Evolutionary conservation across 73 alveolate genomes (phyloP).

Genomic region (Urostyla sp.): DNA sequence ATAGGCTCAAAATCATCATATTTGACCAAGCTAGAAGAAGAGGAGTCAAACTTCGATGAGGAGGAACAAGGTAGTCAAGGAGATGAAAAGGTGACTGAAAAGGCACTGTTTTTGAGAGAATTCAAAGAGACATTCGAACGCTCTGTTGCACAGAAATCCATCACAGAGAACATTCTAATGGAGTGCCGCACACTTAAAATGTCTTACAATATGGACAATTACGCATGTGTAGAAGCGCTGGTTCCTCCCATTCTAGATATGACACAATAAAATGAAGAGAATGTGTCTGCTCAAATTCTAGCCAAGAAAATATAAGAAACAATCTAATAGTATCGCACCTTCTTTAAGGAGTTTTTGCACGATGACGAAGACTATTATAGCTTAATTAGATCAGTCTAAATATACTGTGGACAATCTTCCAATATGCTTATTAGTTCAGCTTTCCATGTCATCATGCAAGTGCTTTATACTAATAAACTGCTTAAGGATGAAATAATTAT

Average conservation of each 20-base stretch:
- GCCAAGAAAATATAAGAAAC: background rate
- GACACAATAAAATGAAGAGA: background rate
- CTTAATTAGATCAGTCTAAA: slow-evolving; percentile 32
- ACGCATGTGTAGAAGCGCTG: slow-evolving; percentile 45
- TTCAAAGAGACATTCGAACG: slow-evolving; percentile 26
- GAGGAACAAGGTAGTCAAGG: too few species aligned
- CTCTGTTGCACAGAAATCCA: background rate
- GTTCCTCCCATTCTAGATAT: slow-evolving; percentile 40
- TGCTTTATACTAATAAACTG: background rate
- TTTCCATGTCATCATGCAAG: slow-evolving; percentile 49
- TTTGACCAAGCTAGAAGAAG: background rate
- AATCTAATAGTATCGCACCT: slow-evolving; percentile 14
- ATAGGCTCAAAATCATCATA: slow-evolving; percentile 16
- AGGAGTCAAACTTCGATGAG: slow-evolving; percentile 46
- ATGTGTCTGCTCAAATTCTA: background rate
- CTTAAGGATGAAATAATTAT: background rate
- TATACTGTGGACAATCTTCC: slow-evolving; percentile 37
- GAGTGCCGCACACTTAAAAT: slow-evolving; percentile 45
- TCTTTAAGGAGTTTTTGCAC: slow-evolving; percentile 31
- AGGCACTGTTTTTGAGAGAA: slow-evolving; percentile 11
- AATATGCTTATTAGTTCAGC: slow-evolving; percentile 9
- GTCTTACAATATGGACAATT: slow-evolving; percentile 35
- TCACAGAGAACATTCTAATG: background rate
- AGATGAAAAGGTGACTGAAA: background rate
- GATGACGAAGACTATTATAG: slow-evolving; percentile 24